Evolutionary conservation across 495 filamentous ascomycete species (phyloP).

Genomic region (Peziza echinospora): DNA sequence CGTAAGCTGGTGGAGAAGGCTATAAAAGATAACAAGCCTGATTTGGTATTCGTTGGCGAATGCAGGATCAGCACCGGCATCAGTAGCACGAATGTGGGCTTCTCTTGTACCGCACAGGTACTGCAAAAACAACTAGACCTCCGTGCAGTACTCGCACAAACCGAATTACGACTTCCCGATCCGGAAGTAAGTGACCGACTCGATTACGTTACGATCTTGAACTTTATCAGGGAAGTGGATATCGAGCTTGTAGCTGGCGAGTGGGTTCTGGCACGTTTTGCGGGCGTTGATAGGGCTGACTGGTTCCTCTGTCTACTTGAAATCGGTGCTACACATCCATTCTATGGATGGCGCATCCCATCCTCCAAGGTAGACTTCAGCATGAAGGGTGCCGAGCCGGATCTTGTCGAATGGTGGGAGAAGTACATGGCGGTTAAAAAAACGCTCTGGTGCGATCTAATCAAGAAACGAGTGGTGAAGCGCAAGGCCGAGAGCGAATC

Average conservation of each 20-base stretch:
- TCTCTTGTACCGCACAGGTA: slow-evolving; percentile 20
- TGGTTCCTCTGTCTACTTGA: slow-evolving; percentile 30
- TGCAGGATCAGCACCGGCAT: slow-evolving; percentile 23
- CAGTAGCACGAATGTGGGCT: slow-evolving; percentile 20
- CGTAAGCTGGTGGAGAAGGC: no score
- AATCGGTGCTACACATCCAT: slow-evolving; percentile 20
- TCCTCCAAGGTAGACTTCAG: slow-evolving; percentile 23
- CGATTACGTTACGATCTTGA: slow-evolving; percentile 18
- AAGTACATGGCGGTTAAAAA: slow-evolving; percentile 13
- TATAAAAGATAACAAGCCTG: slow-evolving; percentile 14
- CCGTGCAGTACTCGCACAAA: slow-evolving; percentile 15
- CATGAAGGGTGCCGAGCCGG: slow-evolving; percentile 20
- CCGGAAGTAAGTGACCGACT: neutral
- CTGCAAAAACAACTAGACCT: slow-evolving; percentile 23
- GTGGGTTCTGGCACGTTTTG: slow-evolving; percentile 29
- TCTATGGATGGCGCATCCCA: slow-evolving; percentile 24
- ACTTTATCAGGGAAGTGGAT: slow-evolving; percentile 23
- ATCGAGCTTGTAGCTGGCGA: slow-evolving; percentile 24
- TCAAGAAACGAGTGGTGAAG: neutral
- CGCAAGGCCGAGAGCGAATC: neutral
- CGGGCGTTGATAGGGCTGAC: slow-evolving; percentile 22
- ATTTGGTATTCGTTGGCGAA: slow-evolving; percentile 20
- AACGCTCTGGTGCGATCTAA: neutral
- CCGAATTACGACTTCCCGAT: neutral
- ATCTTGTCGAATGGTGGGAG: slow-evolving; percentile 22